A percentile compares a stretch with the other conserved stretches of the same genome.
These are phyloP conservation scores for Arbutus unedo DNA, from an alignment of 148 eudicot species.

Conservation along the genomic window DNA sequence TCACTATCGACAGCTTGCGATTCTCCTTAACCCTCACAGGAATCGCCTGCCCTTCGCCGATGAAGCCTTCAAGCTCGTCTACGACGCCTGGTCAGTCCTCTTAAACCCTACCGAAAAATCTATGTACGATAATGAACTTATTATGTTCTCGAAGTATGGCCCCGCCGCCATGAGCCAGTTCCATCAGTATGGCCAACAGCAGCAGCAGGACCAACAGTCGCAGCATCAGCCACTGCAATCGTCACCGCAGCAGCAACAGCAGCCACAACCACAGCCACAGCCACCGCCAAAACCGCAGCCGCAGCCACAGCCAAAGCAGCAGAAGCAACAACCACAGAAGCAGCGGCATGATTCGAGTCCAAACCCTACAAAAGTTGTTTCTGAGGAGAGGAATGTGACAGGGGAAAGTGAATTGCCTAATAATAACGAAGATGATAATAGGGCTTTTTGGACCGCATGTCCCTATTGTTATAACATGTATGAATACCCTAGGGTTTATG, in stretches of 20 bases:
- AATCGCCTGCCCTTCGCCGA: conserved; percentile 58
- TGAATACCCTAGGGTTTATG: conserved; percentile 59
- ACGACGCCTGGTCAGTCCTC: conserved; percentile 72
- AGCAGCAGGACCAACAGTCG: not conserved
- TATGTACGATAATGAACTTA: conserved; percentile 48
- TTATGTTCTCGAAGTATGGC: conserved; percentile 23
- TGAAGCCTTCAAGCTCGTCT: conserved; percentile 56
- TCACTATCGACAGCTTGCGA: conserved; percentile 52
- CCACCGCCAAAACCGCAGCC: conserved; percentile 19
- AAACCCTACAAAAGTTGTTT: conserved; percentile 25
- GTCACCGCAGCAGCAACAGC: not conserved
- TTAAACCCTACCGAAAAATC: conserved; percentile 63
- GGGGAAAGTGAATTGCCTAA: conserved; percentile 5
- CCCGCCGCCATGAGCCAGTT: not conserved
- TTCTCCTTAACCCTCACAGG: conserved; percentile 54
- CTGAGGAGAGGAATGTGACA: not conserved
- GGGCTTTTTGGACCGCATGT: conserved; percentile 81
- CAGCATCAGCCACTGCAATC: not conserved
- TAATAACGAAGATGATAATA: conserved; percentile 9
- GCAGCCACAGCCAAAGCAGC: conserved; percentile 11
- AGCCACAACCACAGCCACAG: not conserved
- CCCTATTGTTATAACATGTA: conserved; percentile 76
- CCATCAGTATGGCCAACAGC: not conserved
- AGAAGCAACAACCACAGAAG: not conserved
- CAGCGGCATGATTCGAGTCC: conserved; percentile 22